Percentiles rank a stretch among this genome's conserved stretches.
Conservation (phyloP, 352 stramenopile genomes). For the Phytophthora sp. region DNA sequence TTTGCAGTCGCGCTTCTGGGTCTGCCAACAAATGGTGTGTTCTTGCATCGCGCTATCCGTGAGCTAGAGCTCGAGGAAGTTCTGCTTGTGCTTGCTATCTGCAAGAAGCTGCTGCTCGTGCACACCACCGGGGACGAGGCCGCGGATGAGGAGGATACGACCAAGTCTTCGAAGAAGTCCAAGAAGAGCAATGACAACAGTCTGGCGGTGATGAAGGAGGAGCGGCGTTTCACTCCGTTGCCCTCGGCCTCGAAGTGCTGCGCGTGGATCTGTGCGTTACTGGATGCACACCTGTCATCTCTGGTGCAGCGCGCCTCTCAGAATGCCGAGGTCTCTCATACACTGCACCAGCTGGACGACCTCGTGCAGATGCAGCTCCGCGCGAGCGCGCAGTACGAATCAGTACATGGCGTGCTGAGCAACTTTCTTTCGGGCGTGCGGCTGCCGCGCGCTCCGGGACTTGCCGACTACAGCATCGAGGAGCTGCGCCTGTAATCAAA, state of each 20-base stretch:
- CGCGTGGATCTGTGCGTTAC: constrained; percentile 72
- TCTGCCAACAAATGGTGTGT: constrained; percentile 74
- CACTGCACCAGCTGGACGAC: constrained; percentile 56
- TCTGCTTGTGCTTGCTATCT: constrained; percentile 67
- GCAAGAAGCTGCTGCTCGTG: constrained; percentile 72
- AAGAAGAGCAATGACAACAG: constrained; percentile 29
- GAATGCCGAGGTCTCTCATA: constrained; percentile 42
- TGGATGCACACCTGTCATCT: constrained; percentile 75
- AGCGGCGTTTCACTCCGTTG: constrained; percentile 41
- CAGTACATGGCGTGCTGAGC: constrained; percentile 73
- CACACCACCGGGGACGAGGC: constrained; percentile 37
- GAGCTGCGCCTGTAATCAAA: constrained; percentile 64
- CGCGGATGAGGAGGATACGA: constrained; percentile 17
- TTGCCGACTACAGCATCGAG: constrained; percentile 84
- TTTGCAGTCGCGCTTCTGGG: constrained; percentile 63
- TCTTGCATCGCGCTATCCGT: constrained; percentile 79
- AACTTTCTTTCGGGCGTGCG: constrained; percentile 81
- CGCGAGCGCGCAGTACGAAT: constrained; percentile 65
- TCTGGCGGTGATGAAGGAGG: constrained; percentile 24
- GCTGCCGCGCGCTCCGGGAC: constrained; percentile 64
- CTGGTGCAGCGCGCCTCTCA: constrained; percentile 68
- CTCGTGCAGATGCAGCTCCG: constrained; percentile 65
- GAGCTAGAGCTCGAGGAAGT: constrained; percentile 74
- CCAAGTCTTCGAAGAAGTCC: constrained; percentile 22
- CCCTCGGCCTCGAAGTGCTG: constrained; percentile 59